Percentiles rank a stretch among this genome's conserved stretches.
Evolutionary conservation across 2,329 filamentous ascomycete genomes (phyloP).

Genomic region (Metarhizium humberi): DNA sequence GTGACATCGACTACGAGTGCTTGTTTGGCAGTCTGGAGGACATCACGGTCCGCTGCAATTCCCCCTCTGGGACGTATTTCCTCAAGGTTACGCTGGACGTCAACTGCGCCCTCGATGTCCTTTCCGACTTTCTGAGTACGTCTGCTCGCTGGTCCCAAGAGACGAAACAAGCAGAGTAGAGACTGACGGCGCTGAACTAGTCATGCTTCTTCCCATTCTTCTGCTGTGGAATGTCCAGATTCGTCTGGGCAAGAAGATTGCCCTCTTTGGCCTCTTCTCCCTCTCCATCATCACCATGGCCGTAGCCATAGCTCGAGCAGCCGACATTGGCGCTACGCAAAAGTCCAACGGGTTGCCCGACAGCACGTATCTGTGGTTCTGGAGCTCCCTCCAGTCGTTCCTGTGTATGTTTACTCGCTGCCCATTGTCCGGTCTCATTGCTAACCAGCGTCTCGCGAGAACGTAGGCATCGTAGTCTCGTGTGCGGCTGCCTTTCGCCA

Average conservation of each 20-base stretch:
- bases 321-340: too few relatives aligned
- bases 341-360: too few relatives aligned
- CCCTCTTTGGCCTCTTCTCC: conserved; percentile 1
- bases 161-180: too few relatives aligned
- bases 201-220: neutral
- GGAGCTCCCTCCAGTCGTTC: too few relatives aligned
- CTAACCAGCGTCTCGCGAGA: too few relatives aligned
- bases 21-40: neutral
- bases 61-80: neutral
- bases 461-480: too few relatives aligned
- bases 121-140: conserved; percentile 2
- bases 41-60: neutral
- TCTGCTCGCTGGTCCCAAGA: too few relatives aligned
- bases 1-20: neutral
- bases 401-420: too few relatives aligned
- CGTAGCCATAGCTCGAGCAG: neutral
- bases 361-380: too few relatives aligned
- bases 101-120: neutral
- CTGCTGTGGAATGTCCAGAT: neutral
- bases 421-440: too few relatives aligned
- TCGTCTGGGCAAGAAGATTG: neutral
- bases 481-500: too few relatives aligned
- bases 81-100: neutral
- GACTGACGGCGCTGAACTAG: neutral
- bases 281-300: conserved; percentile 1